These are phyloP conservation scores for Collybia mongolica DNA, from an alignment of 768 basidiomycete genomes.

Conservation along the genomic window DNA sequence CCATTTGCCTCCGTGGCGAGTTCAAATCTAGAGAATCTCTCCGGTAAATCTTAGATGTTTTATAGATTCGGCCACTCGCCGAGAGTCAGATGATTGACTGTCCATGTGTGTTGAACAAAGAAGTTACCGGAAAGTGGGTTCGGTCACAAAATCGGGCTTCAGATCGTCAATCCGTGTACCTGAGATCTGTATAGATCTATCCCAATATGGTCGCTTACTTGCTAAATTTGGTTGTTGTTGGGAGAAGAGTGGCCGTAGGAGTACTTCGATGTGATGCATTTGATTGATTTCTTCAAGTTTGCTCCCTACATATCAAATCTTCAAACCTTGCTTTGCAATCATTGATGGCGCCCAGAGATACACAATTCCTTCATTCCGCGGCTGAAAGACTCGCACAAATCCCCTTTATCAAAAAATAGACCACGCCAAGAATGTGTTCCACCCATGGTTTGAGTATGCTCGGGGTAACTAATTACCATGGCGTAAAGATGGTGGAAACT, in stretches of 20 bases:
- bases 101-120: slow-evolving; percentile 9
- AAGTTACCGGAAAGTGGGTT: slow-evolving; percentile 13
- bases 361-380: too few species aligned
- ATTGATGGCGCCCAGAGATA: too few species aligned
- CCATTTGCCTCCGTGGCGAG: not conserved
- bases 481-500: too few species aligned
- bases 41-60: too few species aligned
- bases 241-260: not conserved
- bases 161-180: slow-evolving; percentile 17
- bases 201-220: slow-evolving; percentile 6
- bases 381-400: too few species aligned
- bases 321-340: too few species aligned
- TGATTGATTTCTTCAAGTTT: not conserved
- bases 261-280: slow-evolving; percentile 9
- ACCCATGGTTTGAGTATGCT: too few species aligned
- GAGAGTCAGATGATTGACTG: slow-evolving; percentile 13
- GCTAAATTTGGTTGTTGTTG: slow-evolving; percentile 4
- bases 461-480: too few species aligned
- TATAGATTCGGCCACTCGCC: slow-evolving; percentile 3
- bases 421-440: too few species aligned
- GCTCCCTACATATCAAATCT: too few species aligned
- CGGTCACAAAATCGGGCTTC: slow-evolving; percentile 10
- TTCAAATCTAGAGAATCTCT: too few species aligned
- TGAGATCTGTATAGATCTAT: slow-evolving; percentile 11
- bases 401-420: too few species aligned